Percentiles rank a stretch among this genome's conserved stretches.
phyloP scores from a whole-genome alignment of 331 rosid species.

The Ulmus americana region DNA sequence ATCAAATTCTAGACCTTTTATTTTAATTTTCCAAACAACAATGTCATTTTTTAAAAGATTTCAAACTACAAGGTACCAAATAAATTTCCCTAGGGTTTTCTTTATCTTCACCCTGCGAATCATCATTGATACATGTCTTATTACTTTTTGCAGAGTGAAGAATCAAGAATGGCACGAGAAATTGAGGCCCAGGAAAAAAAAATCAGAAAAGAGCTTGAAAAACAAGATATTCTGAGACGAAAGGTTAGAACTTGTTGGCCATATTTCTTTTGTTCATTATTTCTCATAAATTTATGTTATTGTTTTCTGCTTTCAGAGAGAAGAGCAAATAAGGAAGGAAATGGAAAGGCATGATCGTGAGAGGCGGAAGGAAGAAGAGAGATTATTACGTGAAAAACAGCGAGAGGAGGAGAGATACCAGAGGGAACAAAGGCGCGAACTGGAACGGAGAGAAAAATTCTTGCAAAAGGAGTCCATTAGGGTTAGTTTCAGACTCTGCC shows the following conservation, averaged over 20 bases:
- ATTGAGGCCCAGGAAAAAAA: slow-evolving; percentile 67
- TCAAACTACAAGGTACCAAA: no score
- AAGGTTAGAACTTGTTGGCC: slow-evolving; percentile 39
- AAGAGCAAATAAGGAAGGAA: slow-evolving; percentile 62
- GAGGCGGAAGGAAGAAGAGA: slow-evolving; percentile 70
- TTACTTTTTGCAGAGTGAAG: slow-evolving; percentile 44
- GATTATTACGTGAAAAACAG: slow-evolving; percentile 65
- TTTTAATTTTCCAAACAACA: no score
- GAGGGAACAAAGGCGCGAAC: slow-evolving; percentile 71
- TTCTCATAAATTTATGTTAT: slow-evolving; percentile 20
- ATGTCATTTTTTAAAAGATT: no score
- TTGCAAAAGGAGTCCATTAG: slow-evolving; percentile 62
- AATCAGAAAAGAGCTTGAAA: slow-evolving; percentile 63
- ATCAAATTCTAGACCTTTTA: no score
- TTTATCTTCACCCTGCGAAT: slow-evolving; percentile 12
- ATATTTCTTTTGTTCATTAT: not conserved
- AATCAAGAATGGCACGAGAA: slow-evolving; percentile 57
- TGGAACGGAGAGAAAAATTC: slow-evolving; percentile 55
- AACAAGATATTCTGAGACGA: slow-evolving; percentile 65
- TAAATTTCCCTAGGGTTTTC: slow-evolving; percentile 1
- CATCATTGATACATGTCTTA: slow-evolving; percentile 12
- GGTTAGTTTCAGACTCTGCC: slow-evolving; percentile 37
- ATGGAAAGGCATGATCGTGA: slow-evolving; percentile 70
- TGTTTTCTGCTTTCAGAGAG: slow-evolving; percentile 39
- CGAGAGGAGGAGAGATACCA: slow-evolving; percentile 61